Conservation (phyloP, 495 filamentous ascomycete species). For the Aspergillus carlsbadensis region DNA sequence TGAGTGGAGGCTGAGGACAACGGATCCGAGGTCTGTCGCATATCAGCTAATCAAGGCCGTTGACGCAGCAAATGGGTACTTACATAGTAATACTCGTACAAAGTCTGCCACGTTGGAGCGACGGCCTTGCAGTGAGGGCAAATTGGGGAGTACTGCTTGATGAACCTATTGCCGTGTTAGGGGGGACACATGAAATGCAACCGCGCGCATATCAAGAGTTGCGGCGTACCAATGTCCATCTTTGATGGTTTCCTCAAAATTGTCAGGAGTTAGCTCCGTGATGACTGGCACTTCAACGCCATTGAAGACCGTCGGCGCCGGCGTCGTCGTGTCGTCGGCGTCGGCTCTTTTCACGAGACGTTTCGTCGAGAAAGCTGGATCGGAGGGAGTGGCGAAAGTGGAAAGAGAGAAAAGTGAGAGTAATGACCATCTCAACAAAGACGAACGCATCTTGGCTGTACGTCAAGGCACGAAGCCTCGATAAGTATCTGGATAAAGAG, state of each 20-base stretch:
- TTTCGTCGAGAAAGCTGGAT: constrained; percentile 15
- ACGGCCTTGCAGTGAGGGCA: constrained; percentile 79
- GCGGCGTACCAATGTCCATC: constrained; percentile 61
- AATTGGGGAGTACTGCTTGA: constrained; percentile 74
- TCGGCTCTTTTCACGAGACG: constrained; percentile 31
- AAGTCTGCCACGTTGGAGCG: constrained; percentile 85
- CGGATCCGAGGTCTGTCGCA: constrained; percentile 69
- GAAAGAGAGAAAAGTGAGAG: constrained; percentile 42
- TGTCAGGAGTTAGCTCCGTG: constrained; percentile 57
- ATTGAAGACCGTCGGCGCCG: constrained; percentile 68
- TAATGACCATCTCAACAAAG: constrained; percentile 42
- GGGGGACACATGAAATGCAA: neutral
- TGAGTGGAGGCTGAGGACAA: constrained; percentile 43
- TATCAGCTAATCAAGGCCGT: constrained; percentile 18
- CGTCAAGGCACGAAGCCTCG: constrained; percentile 19
- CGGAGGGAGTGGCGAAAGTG: constrained; percentile 34
- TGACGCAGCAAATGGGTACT: constrained; percentile 12
- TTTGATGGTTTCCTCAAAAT: constrained; percentile 55
- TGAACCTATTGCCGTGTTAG: constrained; percentile 52
- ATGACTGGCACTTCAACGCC: constrained; percentile 73
- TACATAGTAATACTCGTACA: constrained; percentile 92
- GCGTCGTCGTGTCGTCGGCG: constrained; percentile 13
- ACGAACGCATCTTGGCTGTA: constrained; percentile 37
- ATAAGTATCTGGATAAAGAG: constrained; percentile 13
- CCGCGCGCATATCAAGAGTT: neutral